Evolutionary conservation across 129 eudicot species (phyloP).

Genomic region (Cynara cardunculus): DNA sequence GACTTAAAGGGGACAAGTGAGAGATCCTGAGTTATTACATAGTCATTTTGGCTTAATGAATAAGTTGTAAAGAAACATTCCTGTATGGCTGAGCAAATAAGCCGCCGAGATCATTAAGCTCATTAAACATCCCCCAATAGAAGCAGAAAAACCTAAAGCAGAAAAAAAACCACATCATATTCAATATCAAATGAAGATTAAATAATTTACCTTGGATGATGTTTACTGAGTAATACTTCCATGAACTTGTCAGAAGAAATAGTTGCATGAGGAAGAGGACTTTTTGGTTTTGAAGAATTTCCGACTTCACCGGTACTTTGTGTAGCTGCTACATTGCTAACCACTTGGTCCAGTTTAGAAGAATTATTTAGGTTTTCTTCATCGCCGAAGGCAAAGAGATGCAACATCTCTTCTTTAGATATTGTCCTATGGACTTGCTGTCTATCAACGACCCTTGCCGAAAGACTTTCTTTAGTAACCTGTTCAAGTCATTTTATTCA

Average conservation of each 20-base stretch:
- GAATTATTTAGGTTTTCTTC: conserved; percentile 55
- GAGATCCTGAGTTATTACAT: no score
- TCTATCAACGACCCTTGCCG: conserved; percentile 97
- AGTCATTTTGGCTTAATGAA: no score
- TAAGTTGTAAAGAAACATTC: no score
- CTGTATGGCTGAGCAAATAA: no score
- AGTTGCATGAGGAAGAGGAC: conserved; percentile 42
- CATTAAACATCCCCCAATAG: no score
- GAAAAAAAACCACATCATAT: background rate
- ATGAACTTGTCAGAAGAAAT: conserved; percentile 67
- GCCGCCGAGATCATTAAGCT: no score
- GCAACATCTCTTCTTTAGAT: conserved; percentile 95
- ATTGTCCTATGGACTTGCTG: conserved; percentile 95
- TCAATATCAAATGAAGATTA: background rate
- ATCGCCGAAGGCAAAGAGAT: conserved; percentile 86
- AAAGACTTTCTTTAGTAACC: conserved; percentile 95
- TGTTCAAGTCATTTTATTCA: conserved; percentile 10
- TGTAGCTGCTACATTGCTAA: conserved; percentile 20
- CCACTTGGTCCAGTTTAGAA: conserved; percentile 38
- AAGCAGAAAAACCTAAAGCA: background rate
- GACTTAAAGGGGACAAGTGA: no score
- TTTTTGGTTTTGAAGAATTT: conserved; percentile 37
- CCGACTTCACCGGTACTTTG: conserved; percentile 28
- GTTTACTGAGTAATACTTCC: conserved; percentile 56
- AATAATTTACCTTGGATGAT: conserved; percentile 63